These are phyloP conservation scores for Nicotiana paniculata DNA, from an alignment of 257 asterid genomes.

Conservation along the genomic window DNA sequence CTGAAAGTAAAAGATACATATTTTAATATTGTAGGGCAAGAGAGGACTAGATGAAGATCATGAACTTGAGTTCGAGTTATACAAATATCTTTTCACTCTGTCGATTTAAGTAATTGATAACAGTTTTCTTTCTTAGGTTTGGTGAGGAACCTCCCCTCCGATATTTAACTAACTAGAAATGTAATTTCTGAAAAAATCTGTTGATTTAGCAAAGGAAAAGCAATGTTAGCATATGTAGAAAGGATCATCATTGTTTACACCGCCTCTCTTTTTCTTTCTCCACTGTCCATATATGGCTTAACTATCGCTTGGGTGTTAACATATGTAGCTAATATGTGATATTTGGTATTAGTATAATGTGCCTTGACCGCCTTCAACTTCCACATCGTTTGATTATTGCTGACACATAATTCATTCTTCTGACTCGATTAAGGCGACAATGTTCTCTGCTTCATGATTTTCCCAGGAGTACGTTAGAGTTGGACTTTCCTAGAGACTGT, in stretches of 20 bases:
- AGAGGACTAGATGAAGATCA: conserved; percentile 61
- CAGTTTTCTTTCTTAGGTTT: neutral
- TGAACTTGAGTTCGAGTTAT: conserved; percentile 42
- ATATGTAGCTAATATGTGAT: neutral
- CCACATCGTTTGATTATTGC: neutral
- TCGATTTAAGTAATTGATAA: neutral
- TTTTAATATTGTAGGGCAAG: conserved; percentile 55
- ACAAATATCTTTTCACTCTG: conserved; percentile 14
- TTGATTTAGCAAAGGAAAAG: neutral
- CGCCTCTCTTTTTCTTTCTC: neutral
- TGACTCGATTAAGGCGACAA: neutral
- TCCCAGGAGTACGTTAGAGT: neutral
- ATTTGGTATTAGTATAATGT: neutral
- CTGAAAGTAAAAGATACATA: conserved; percentile 32
- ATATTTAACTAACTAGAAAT: neutral
- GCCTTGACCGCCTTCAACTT: neutral
- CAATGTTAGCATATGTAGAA: neutral
- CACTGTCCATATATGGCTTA: neutral
- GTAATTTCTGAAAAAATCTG: neutral
- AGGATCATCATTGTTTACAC: neutral
- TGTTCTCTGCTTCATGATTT: neutral
- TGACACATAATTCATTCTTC: neutral
- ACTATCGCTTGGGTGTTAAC: neutral
- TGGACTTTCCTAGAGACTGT: neutral
- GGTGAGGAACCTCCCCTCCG: neutral